These are phyloP conservation scores for Stephanodiscus triporus DNA, from an alignment of 108 stramenopile species.

Conservation along the genomic window DNA sequence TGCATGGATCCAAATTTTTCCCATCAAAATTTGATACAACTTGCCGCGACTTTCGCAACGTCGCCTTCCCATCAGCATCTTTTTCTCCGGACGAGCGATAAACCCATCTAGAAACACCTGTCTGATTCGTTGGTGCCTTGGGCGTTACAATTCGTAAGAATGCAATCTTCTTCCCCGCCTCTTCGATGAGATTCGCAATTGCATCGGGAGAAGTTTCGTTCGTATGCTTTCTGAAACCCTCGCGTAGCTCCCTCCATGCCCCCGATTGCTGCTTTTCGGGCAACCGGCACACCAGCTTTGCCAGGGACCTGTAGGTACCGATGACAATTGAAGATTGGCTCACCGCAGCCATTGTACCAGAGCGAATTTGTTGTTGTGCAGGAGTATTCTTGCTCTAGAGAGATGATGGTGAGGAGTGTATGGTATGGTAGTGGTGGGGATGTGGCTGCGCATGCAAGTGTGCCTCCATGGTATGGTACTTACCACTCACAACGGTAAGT, in stretches of 20 bases:
- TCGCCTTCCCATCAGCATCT: constrained; percentile 41
- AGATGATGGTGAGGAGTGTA: no score
- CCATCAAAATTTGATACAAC: constrained; percentile 80
- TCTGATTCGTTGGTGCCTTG: constrained; percentile 46
- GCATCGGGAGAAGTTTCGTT: constrained; percentile 41
- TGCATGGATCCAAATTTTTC: constrained; percentile 78
- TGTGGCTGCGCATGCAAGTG: no score
- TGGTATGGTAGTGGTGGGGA: no score
- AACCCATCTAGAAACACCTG: constrained; percentile 52
- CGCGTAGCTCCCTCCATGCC: constrained; percentile 58
- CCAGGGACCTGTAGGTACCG: constrained; percentile 58
- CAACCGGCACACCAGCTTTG: constrained; percentile 54
- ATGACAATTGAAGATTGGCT: constrained; percentile 38
- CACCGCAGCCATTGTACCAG: background rate
- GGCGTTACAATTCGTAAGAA: constrained; percentile 80
- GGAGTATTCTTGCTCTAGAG: no score
- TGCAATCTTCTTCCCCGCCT: constrained; percentile 69
- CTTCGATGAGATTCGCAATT: constrained; percentile 56
- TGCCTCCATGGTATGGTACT: no score
- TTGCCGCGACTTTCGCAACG: constrained; percentile 39
- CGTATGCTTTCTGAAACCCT: constrained; percentile 51
- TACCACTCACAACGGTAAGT: no score
- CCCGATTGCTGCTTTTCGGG: constrained; percentile 55
- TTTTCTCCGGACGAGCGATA: constrained; percentile 48
- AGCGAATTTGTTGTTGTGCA: no score